Evolutionary conservation across 2,329 filamentous ascomycete species (phyloP).

Genomic region (Penicillium hesseltinei): DNA sequence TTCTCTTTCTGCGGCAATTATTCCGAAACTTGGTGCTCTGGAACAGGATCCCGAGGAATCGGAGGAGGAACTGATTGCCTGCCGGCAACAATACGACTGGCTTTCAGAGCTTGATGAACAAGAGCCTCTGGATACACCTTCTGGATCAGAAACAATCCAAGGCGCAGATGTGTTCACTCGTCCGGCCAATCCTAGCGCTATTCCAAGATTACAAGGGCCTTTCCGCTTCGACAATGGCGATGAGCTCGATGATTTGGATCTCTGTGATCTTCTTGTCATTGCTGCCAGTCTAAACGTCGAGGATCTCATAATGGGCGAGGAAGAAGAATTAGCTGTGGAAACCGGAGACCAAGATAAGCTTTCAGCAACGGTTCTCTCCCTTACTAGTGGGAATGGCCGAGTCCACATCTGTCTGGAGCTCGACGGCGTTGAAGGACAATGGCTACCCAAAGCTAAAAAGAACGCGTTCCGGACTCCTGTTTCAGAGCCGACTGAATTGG

Average conservation of each 20-base stretch:
- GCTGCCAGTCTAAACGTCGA: conserved; percentile 53
- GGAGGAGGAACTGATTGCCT: conserved; percentile 47
- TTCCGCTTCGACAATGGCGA: conserved; percentile 54
- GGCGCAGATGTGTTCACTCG: conserved; percentile 56
- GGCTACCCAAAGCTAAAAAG: conserved; percentile 53
- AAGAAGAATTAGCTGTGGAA: conserved; percentile 45
- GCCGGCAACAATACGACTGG: conserved; percentile 60
- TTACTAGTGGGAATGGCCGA: conserved; percentile 55
- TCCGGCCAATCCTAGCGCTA: conserved; percentile 53
- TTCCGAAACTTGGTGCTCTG: conserved; percentile 62
- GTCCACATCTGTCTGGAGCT: conserved; percentile 61
- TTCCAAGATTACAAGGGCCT: conserved; percentile 62
- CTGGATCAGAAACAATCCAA: conserved; percentile 38
- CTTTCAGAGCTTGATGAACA: conserved; percentile 56
- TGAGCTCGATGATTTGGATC: conserved; percentile 53
- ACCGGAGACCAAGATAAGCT: conserved; percentile 50
- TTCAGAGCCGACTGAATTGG: conserved; percentile 43
- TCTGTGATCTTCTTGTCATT: conserved; percentile 61
- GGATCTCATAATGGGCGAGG: conserved; percentile 53
- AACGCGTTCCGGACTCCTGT: conserved; percentile 43
- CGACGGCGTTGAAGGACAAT: conserved; percentile 61
- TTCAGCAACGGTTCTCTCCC: conserved; percentile 57
- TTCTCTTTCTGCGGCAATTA: conserved; percentile 77
- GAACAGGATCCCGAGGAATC: conserved; percentile 42
- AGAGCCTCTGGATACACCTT: conserved; percentile 45